phyloP scores from a whole-genome alignment of 2,329 filamentous ascomycete species.

The Biscogniauxia marginata region DNA sequence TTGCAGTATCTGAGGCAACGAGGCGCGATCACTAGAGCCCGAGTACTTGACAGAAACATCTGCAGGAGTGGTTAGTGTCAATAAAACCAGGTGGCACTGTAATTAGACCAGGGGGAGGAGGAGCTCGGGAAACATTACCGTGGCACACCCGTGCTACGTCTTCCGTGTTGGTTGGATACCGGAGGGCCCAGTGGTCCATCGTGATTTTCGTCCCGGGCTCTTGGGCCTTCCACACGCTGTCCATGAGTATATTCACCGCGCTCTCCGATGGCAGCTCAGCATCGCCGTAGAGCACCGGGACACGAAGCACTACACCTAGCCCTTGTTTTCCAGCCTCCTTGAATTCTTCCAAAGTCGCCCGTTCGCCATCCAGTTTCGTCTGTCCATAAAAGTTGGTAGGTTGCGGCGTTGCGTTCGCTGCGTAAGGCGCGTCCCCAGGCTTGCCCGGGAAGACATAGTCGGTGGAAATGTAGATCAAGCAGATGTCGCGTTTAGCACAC shows the following conservation, averaged over 20 bases:
- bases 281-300: slow-evolving; percentile 83
- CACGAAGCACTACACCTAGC: slow-evolving; percentile 68
- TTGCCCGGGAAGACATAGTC: slow-evolving; percentile 77
- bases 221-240: slow-evolving; percentile 72
- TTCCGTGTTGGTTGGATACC: slow-evolving; percentile 86
- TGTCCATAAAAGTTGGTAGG: slow-evolving; percentile 76
- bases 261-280: slow-evolving; percentile 70
- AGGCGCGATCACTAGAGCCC: slow-evolving; percentile 42
- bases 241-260: slow-evolving; percentile 79
- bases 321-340: slow-evolving; percentile 47
- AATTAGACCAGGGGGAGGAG: slow-evolving; percentile 9
- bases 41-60: slow-evolving; percentile 73
- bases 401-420: slow-evolving; percentile 57
- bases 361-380: slow-evolving; percentile 60
- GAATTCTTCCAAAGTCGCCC: slow-evolving; percentile 64
- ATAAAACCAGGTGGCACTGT: background rate
- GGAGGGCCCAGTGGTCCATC: slow-evolving; percentile 83
- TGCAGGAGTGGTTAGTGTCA: slow-evolving; percentile 28
- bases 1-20: slow-evolving; percentile 71
- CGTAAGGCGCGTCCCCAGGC: slow-evolving; percentile 81
- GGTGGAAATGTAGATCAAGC: slow-evolving; percentile 77
- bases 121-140: slow-evolving; percentile 44
- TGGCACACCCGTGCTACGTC: slow-evolving; percentile 78
- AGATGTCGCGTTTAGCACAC: slow-evolving; percentile 59
- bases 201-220: slow-evolving; percentile 59